Evolutionary conservation across 352 stramenopile genomes (phyloP), one percentile per base, ranked within the genome.

Genomic region (Phytophthora pseudosyringae): DNA sequence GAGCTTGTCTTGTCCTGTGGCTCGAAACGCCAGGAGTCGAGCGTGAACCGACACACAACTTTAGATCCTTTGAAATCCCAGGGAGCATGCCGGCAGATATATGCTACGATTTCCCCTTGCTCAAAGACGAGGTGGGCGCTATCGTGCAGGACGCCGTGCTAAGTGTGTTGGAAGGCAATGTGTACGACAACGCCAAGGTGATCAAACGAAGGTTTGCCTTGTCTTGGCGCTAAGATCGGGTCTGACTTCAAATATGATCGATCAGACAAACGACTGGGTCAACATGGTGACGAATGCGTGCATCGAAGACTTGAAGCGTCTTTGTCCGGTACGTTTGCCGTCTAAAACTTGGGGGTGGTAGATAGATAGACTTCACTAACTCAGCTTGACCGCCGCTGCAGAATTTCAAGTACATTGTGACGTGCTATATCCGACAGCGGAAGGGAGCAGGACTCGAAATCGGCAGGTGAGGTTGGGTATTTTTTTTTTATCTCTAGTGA

Each of bases 331-430:
- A 64, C 33, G 71, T 35, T 5, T 11, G 5, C 21, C 2, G 21
- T 21, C 21, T 21, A 21, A 21, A 21, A 21, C 21, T 21, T 21
- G 21, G 2, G 21, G 21, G 21, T 21, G 21, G 2, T 21, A 21
- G 21, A 21, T 21, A 21, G 21, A 21, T 21, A 21, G 21, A 2
- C 21, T 45, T 26, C 5, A 18, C 25, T 55, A 44, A 57, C 11
- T 54, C 15, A 9, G 21, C 47, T 54, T 8, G n/a, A 50, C 15
- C 16, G 28, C 29, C 9, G 5, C 16, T 35, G 15, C 54, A 94
- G 85, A 88, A 94, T 62, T 94, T 94, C 80, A 94, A 94, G 69
- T 94, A 90, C 66, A 86, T 94, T 35, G 81, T 91, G 4, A 86
- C 81, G 45, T 92, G 83, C 46, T 77, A 81, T 48, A 62, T 94